Base-by-base conservation (phyloP, 2,329 filamentous ascomycete species). In the Sarocladium brachiariae region DNA sequence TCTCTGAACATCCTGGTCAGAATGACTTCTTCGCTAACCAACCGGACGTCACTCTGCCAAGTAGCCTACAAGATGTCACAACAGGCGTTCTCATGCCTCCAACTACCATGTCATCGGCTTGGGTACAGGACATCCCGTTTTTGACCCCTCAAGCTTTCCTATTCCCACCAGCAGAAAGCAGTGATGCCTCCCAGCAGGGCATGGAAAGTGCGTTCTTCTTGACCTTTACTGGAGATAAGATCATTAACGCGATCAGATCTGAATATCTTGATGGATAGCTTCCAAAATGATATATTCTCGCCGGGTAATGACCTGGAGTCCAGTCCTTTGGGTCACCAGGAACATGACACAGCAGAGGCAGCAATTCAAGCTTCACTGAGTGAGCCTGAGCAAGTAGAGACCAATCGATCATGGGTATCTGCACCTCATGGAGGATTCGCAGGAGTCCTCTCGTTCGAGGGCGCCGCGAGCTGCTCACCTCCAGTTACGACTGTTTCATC, bases 141-240 rank as follows among this genome's bases (percentile, higher is more conserved):
- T 55, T 72, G 55, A 62, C 64, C 21, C 66, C 65, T 11, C 68
- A 71, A 47, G 65, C 70, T 13, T 64, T 70, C 50, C 56, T 74
- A 31, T 70, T 72, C 53, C 57, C 62, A 4, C 60, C 68, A 33
- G 61, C 66, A 33, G 57, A 59, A 27, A 23, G 56, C 10, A 54
- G 33, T 14, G 56, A 58, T 6, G 53, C 65, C 35, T 55, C 59
- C 4, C 50, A 56, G 33, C 56, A 56, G 31, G 59, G 64, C n/a
- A 54, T 68, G 14, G 59, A 59, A 34, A 58, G 67, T 66, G 56
- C 61, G 62, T 58, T 18, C 18, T 23, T 21, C 11, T 21, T 21
- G 7, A 39, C 16, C 16, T 21, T 21, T 7, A 7, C 18, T 5
- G 8, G 8, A n/a, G 35, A 19, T 10, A 2, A 23, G 23, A 50